Percentiles rank a stretch among this genome's conserved stretches.
Conservation (phyloP, 257 asterid genomes). For the Pogostemon cablin region DNA sequence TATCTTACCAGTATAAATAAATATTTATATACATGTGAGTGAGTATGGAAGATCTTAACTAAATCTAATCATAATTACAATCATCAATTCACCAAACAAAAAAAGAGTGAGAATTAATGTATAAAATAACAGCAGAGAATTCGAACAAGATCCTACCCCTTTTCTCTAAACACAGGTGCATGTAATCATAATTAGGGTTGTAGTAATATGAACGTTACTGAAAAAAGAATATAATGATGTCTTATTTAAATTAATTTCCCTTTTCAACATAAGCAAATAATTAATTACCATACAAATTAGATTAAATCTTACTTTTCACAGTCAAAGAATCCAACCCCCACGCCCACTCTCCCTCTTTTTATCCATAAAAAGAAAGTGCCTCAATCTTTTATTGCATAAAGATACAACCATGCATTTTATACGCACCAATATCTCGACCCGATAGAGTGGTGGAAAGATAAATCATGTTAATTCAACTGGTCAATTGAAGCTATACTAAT, state of each 20-base stretch:
- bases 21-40: neutral
- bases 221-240: slow-evolving; percentile 8
- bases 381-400: neutral
- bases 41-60: neutral
- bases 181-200: neutral
- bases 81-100: neutral
- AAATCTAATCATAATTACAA: slow-evolving; percentile 12
- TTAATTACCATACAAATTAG: neutral
- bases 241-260: neutral
- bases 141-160: neutral
- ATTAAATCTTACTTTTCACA: slow-evolving; percentile 16
- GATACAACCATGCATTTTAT: neutral
- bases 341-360: slow-evolving; percentile 4
- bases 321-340: slow-evolving; percentile 27
- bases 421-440: too few species aligned
- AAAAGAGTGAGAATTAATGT: neutral
- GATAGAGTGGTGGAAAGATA: too few species aligned
- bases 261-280: too few species aligned
- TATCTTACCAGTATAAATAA: too few species aligned
- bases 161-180: slow-evolving; percentile 1
- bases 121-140: neutral
- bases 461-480: too few species aligned
- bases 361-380: slow-evolving; percentile 41
- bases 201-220: neutral
- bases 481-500: too few species aligned